Base-by-base conservation (phyloP, 2,329 filamentous ascomycete genomes). In the Colletotrichum liaoningense region DNA sequence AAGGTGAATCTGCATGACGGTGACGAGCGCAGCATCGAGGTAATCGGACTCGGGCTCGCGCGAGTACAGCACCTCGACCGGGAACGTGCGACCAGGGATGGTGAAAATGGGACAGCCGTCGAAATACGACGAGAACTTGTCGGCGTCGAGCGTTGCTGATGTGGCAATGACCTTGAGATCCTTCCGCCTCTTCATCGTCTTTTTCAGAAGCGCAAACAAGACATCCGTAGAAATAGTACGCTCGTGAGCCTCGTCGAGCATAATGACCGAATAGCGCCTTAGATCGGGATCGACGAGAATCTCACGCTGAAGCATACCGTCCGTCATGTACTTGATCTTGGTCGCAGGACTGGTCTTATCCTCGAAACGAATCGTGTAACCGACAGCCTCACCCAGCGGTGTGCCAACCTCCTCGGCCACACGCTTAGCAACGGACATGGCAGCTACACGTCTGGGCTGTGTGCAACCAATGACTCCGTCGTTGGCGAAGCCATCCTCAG, bases 281-380 rank as follows among this genome's bases (percentile, higher is more conserved):
- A 99, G 85, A 78, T 98, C 93, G 0, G 95, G 94, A 81, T 99
- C 97, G 77, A 98, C 89, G 64, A 99, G 88, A 80, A 98, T 95
- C 84, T 99, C 97, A 86, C 97, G 91, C 84, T 98, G 92, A 81
- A 99, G 90, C 94, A 98, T 98, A 83, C 97, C 97, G 79, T 99
- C 97, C 19, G 97, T 99, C 96, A 99, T 98, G 85, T 99, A 99
- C 86, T 99, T 99, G 86, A 99, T 98, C 80, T 93, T 94, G 1
- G 97, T 99, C 22, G 92, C 89, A 2, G 94, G 91, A 76, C 93
- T 94, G 0, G 96, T 98, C 81, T 93, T 94, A 84, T 99, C 97
- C 80, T 99, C 97, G 80, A 99, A 99, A 81, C 97, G 94, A 80
- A 99, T 98, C 8, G 94, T 98, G 81, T 99, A 99, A 67, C 97